A percentile compares a stretch with the other conserved stretches of the same genome.
Conservation (phyloP, 306 rosid species). For the Herpetospermum pedunculosum region DNA sequence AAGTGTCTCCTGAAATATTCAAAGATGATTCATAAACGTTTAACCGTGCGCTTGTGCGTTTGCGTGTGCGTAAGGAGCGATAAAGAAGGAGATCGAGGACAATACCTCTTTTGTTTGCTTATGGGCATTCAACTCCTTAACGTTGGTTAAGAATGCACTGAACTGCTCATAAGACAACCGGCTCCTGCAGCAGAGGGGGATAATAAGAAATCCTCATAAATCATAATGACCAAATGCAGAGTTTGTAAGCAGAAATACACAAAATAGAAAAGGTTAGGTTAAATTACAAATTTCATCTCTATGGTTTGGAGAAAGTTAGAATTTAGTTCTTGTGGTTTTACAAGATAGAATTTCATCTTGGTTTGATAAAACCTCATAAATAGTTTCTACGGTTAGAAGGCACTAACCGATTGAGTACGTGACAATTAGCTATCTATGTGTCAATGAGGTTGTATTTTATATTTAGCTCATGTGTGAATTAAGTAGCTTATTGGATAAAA, state of each 20-base stretch:
- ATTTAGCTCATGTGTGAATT: too few species aligned
- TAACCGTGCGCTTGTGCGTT: not conserved
- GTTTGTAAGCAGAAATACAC: not conserved
- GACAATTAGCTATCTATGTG: too few species aligned
- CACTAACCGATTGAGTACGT: too few species aligned
- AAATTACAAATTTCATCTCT: too few species aligned
- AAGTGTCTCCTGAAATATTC: slow-evolving; percentile 63
- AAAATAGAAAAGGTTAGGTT: not conserved
- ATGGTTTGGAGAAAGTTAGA: too few species aligned
- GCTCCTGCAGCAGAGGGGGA: slow-evolving; percentile 37
- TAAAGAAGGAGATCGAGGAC: not conserved
- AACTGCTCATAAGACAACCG: slow-evolving; percentile 93
- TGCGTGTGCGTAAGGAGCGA: not conserved
- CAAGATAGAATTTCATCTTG: too few species aligned
- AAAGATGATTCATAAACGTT: not conserved
- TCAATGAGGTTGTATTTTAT: too few species aligned
- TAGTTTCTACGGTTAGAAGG: too few species aligned
- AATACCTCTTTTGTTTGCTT: slow-evolving; percentile 81
- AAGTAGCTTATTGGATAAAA: too few species aligned
- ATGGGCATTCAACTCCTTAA: slow-evolving; percentile 85
- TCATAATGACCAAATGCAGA: not conserved
- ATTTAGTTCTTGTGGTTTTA: too few species aligned
- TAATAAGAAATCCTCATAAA: not conserved
- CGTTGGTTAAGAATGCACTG: slow-evolving; percentile 87
- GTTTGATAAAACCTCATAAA: too few species aligned